phyloP scores from a whole-genome alignment of 495 filamentous ascomycete genomes.

The Letharia columbiana region DNA sequence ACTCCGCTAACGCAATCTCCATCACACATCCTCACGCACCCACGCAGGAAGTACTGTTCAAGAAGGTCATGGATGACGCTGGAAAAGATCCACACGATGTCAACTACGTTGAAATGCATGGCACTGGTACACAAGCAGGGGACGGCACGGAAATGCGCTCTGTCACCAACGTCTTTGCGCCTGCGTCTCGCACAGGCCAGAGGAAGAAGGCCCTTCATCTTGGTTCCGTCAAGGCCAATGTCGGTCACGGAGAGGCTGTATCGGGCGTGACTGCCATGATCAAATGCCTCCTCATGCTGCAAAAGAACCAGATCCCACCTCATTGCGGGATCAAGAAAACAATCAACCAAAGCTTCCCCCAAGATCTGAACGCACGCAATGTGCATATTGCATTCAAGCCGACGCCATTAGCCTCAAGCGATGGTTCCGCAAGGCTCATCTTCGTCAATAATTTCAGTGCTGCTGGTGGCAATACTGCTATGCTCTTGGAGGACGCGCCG shows the following conservation, averaged over 20 bases:
- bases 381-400: constrained; percentile 58
- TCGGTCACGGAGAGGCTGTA: constrained; percentile 83
- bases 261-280: constrained; percentile 76
- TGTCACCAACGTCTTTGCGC: constrained; percentile 74
- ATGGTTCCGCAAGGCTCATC: constrained; percentile 53
- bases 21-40: constrained; percentile 74
- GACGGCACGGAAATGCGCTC: constrained; percentile 74
- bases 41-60: constrained; percentile 63
- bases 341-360: constrained; percentile 74
- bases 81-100: constrained; percentile 64
- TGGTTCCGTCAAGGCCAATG: constrained; percentile 79
- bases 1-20: constrained; percentile 69
- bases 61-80: constrained; percentile 57
- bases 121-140: constrained; percentile 79
- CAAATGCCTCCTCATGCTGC: constrained; percentile 82
- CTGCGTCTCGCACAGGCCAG: constrained; percentile 52
- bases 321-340: constrained; percentile 78
- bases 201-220: constrained; percentile 67
- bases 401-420: constrained; percentile 53
- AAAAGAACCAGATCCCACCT: constrained; percentile 74
- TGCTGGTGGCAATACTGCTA: constrained; percentile 46
- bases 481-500: constrained; percentile 49
- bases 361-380: constrained; percentile 64
- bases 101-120: constrained; percentile 82
- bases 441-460: constrained; percentile 64